Evolutionary conservation across 1,139 yeast species (phyloP), one percentile per base, ranked within the genome.

Genomic region (Candida dubliniensis): DNA sequence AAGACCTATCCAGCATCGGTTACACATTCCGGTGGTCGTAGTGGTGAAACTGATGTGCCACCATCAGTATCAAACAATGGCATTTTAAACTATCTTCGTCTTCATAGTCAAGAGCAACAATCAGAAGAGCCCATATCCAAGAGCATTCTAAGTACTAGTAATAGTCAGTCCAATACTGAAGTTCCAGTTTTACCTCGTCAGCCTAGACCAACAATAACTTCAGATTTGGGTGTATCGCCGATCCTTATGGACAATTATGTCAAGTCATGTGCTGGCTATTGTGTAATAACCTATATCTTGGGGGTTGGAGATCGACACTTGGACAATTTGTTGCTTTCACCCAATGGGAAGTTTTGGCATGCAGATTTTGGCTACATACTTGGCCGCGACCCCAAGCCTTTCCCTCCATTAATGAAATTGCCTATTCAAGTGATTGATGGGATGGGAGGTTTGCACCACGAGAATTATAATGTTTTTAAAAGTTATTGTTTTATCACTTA

Each of bases 271-370:
- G 99, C 99, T 26, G 99, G 99, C 0, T 93, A 95, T 61, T 93
- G 98, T 72, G 99, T 95, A 2, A 88, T 95, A 31, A 95, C 99
- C 0, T 95, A 95, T 57, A 69, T 95, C 5, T 68, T 95, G 10
- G 99, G 99, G 3, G 97, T 95, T 9, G 99, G 99, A 14, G 99
- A 95, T 65, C 77, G 99, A 44, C 99, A 95, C 68, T 71, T 95
- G 49, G 99, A 95, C 57, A 95, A 95, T 58, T 69, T 95, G 49
- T 71, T 95, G 33, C 60, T 79, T 9, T 76, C 83, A 5, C 81
- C 86, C 1, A 87, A 86, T 61, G 96, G 88, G 2, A 89, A 84
- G 59, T 90, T 90, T 59, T 89, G 95, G 81, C 97, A 90, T 65
- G 98, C 96, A 2, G 99, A 95, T 66, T 95, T 89, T 64, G 99